A percentile compares a stretch with the other conserved stretches of the same genome.
phyloP scores from a whole-genome alignment of 2,329 filamentous ascomycete species.

The Cladosporium sp. region DNA sequence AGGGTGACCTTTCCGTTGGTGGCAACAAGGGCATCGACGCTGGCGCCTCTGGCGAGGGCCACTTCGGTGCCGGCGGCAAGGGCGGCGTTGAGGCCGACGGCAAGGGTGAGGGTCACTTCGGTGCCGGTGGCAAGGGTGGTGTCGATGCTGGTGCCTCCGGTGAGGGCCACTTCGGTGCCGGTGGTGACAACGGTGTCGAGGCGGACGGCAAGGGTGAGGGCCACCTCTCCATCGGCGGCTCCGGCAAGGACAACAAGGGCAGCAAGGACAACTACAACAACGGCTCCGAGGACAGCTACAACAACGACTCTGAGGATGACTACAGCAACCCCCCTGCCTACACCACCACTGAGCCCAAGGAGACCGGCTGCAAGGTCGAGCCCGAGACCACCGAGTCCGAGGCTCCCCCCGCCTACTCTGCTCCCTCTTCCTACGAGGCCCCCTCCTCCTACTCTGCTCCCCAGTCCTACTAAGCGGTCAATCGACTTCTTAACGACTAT shows the following conservation, averaged over 20 bases:
- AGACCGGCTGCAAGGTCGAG: neutral
- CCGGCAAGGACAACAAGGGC: neutral
- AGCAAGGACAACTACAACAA: neutral
- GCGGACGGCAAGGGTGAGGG: neutral
- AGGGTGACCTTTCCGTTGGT: neutral
- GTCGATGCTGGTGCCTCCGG: conserved; percentile 2
- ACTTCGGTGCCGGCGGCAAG: neutral
- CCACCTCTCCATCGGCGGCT: neutral
- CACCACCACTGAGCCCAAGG: neutral
- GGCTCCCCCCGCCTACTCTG: neutral
- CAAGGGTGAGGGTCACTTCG: neutral
- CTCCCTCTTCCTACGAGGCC: neutral
- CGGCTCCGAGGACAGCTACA: conserved; percentile 2
- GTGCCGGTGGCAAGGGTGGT: no score
- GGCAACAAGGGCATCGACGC: neutral
- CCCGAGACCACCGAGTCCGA: conserved; percentile 2
- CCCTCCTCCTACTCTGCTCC: neutral
- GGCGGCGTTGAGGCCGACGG: neutral
- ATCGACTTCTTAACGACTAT: no score
- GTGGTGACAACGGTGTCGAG: neutral
- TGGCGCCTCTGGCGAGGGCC: conserved; percentile 1
- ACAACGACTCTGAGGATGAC: neutral
- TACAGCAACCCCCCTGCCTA: neutral
- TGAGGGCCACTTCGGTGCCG: neutral
- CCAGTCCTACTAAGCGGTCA: neutral